Conservation (phyloP, 2,329 filamentous ascomycete genomes). For the Cryphonectria nitschkei region DNA sequence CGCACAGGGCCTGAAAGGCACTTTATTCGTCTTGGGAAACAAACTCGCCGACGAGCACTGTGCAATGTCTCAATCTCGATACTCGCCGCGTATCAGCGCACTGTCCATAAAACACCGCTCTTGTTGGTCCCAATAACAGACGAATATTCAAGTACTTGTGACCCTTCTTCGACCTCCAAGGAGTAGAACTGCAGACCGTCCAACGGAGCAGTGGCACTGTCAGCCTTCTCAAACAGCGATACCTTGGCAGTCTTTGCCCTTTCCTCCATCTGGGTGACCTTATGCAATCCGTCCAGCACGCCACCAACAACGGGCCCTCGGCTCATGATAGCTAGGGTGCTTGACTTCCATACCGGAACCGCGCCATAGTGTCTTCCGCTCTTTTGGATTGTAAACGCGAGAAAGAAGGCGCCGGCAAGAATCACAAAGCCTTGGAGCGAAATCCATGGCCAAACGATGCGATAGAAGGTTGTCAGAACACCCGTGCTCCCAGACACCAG, state of each 20-base stretch:
- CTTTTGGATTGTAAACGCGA: conserved; percentile 3
- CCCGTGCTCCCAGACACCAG: conserved; percentile 9
- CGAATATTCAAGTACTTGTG: neutral
- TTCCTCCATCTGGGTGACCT: conserved; percentile 14
- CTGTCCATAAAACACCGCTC: neutral
- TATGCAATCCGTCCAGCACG: conserved; percentile 7
- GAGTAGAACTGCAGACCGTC: neutral
- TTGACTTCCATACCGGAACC: conserved; percentile 15
- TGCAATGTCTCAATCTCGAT: neutral
- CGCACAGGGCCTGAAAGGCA: too few relatives aligned
- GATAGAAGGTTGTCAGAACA: conserved; percentile 13
- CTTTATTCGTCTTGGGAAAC: too few relatives aligned
- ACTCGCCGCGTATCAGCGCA: neutral
- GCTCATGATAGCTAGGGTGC: conserved; percentile 14
- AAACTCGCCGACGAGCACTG: too few relatives aligned
- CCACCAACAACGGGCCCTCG: conserved; percentile 4
- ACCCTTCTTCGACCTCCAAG: neutral
- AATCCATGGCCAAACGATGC: conserved; percentile 23
- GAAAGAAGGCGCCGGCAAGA: conserved; percentile 9
- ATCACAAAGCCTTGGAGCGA: conserved; percentile 18
- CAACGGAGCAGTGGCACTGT: neutral
- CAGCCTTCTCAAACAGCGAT: conserved; percentile 6
- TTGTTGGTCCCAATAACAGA: neutral
- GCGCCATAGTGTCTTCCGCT: neutral
- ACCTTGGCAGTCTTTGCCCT: conserved; percentile 11